Conservation (phyloP, 768 basidiomycete species). For the Collybia sordida region DNA sequence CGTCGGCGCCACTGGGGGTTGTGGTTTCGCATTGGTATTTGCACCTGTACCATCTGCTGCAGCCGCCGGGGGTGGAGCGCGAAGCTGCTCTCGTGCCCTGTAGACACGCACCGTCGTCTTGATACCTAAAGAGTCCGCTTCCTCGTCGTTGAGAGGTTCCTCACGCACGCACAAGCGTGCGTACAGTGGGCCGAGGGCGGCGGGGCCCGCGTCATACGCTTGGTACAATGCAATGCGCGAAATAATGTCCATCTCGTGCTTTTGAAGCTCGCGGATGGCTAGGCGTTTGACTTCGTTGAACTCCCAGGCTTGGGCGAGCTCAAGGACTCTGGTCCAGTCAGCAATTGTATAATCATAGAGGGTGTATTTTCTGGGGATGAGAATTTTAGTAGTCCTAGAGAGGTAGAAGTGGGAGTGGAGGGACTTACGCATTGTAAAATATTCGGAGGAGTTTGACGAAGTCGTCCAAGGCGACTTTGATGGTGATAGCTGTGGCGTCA, state of each 20-base stretch:
- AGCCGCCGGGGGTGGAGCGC: no score
- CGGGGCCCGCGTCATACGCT: no score
- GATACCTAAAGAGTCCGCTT: no score
- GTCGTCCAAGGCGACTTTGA: conserved; percentile 32
- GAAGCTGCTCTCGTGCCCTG: no score
- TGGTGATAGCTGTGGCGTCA: conserved; percentile 40
- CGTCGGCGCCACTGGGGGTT: no score
- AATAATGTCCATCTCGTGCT: conserved; percentile 26
- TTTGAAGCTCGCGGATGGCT: conserved; percentile 41
- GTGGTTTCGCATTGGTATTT: no score
- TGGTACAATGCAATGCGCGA: no score
- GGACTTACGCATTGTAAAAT: conserved; percentile 53
- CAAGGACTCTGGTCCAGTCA: conserved; percentile 56
- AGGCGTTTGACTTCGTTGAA: conserved; percentile 51
- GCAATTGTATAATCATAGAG: conserved; percentile 47
- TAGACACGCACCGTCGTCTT: no score
- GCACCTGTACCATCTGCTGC: no score
- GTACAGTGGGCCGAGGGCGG: no score
- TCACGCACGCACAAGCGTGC: no score
- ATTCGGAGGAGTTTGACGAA: conserved; percentile 54
- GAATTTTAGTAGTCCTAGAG: background rate
- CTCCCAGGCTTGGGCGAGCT: conserved; percentile 52
- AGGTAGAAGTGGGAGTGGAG: background rate
- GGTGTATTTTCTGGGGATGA: conserved; percentile 46
- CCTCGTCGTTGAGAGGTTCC: no score